These are phyloP conservation scores for Chrysanthemum seticuspe DNA, from an alignment of 129 eudicot genomes.

Conservation along the genomic window DNA sequence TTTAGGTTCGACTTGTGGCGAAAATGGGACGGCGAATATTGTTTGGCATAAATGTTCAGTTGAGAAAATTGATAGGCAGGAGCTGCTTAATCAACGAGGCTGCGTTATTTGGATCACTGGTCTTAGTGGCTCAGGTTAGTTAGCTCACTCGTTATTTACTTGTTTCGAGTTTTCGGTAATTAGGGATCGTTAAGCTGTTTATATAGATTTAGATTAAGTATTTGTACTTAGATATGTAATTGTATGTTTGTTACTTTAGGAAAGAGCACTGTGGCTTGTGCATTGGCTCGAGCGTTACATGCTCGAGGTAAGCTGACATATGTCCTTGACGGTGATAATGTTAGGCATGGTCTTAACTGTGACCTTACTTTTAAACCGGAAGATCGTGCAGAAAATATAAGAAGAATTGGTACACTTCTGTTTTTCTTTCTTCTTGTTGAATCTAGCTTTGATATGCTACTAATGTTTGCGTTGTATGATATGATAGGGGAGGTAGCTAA, in stretches of 20 bases:
- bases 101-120: constrained; percentile 98
- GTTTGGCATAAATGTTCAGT: constrained; percentile 87
- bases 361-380: constrained; percentile 85
- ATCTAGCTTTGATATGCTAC: not conserved
- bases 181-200: too few species aligned
- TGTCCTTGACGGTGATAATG: constrained; percentile 94
- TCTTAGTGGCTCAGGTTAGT: constrained; percentile 95
- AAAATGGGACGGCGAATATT: constrained; percentile 38
- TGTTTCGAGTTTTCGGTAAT: too few species aligned
- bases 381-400: constrained; percentile 89
- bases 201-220: too few species aligned
- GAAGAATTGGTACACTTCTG: constrained; percentile 76
- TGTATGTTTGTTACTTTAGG: constrained; percentile 45
- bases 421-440: not conserved
- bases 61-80: constrained; percentile 69
- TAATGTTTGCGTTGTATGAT: not conserved
- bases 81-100: constrained; percentile 80
- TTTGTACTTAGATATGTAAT: not conserved
- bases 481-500: constrained; percentile 88
- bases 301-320: constrained; percentile 83
- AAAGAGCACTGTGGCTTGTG: constrained; percentile 93
- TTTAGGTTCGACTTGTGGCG: constrained; percentile 34
- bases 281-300: constrained; percentile 66
- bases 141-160: constrained; percentile 1
- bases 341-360: constrained; percentile 87